Conservation (phyloP, 1,284 basidiomycete species). For the Leccinum variabile region DNA sequence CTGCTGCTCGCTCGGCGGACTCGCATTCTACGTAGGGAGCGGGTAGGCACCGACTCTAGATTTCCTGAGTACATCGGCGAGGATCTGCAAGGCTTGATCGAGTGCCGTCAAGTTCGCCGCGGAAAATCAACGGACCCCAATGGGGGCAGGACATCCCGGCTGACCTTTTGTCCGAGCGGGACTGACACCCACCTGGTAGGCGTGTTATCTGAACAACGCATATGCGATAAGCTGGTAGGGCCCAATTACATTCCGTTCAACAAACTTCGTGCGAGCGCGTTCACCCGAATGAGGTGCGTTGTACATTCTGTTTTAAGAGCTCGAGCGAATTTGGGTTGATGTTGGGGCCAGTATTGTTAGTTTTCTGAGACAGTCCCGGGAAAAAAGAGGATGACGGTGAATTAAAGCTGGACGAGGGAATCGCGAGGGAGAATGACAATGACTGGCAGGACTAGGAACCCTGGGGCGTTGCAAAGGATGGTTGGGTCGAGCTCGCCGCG, state of each 20-base stretch:
- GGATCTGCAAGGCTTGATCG: conserved; percentile 36
- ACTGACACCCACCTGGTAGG: too few relatives aligned
- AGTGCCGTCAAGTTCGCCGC: conserved; percentile 40
- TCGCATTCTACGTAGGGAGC: conserved; percentile 23
- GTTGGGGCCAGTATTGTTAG: conserved; percentile 3
- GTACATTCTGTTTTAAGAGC: conserved; percentile 46
- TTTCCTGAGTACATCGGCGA: conserved; percentile 41
- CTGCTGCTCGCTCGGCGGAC: too few relatives aligned
- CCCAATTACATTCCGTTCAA: conserved; percentile 41
- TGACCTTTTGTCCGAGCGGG: too few relatives aligned
- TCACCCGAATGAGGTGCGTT: conserved; percentile 42
- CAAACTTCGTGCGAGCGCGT: conserved; percentile 39
- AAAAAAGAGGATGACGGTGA: conserved; percentile 16
- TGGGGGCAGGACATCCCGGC: background rate
- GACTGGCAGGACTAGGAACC: conserved; percentile 18
- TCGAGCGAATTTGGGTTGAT: conserved; percentile 41
- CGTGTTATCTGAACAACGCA: too few relatives aligned
- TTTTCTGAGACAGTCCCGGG: conserved; percentile 30
- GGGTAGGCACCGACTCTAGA: conserved; percentile 48
- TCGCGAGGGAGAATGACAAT: conserved; percentile 21
- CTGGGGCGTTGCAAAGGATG: conserved; percentile 9
- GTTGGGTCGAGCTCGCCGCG: conserved; percentile 18
- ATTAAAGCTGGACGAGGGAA: conserved; percentile 18
- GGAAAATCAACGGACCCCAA: background rate
- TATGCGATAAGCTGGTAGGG: too few relatives aligned